Evolutionary conservation across 2,329 filamentous ascomycete genomes (phyloP).

Genomic region (Penicillium sp.): DNA sequence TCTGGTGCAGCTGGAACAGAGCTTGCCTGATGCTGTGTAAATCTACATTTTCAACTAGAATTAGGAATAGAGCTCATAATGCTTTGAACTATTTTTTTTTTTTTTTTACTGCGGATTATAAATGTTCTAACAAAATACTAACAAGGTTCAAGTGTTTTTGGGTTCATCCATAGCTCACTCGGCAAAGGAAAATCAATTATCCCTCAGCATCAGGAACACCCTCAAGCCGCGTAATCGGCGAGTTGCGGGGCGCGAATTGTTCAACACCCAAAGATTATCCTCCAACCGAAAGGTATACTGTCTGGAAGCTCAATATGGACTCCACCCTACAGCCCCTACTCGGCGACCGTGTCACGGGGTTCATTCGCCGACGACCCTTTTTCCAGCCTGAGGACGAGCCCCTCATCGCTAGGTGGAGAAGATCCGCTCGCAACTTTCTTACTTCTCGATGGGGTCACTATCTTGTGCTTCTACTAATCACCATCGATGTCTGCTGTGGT

Average conservation of each 20-base stretch:
- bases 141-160: not conserved
- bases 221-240: not conserved
- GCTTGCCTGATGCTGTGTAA: constrained; percentile 13
- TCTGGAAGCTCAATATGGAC: not conserved
- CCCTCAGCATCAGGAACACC: not conserved
- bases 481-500: constrained; percentile 53
- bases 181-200: not conserved
- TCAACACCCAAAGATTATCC: not conserved
- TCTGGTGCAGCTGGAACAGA: constrained; percentile 19
- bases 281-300: not conserved
- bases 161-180: not conserved
- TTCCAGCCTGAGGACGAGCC: constrained; percentile 1
- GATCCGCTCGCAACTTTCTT: constrained; percentile 34
- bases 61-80: not conserved
- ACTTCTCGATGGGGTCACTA: constrained; percentile 53
- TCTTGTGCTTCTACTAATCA: constrained; percentile 50
- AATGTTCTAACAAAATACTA: not conserved
- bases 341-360: not conserved
- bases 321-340: not conserved
- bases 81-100: no score
- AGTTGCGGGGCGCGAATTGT: not conserved
- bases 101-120: no score
- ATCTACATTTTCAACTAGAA: not conserved
- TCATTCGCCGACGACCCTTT: not conserved
- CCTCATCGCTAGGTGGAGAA: constrained; percentile 9